phyloP scores from a whole-genome alignment of 148 eudicot genomes.

The Cornus florida region DNA sequence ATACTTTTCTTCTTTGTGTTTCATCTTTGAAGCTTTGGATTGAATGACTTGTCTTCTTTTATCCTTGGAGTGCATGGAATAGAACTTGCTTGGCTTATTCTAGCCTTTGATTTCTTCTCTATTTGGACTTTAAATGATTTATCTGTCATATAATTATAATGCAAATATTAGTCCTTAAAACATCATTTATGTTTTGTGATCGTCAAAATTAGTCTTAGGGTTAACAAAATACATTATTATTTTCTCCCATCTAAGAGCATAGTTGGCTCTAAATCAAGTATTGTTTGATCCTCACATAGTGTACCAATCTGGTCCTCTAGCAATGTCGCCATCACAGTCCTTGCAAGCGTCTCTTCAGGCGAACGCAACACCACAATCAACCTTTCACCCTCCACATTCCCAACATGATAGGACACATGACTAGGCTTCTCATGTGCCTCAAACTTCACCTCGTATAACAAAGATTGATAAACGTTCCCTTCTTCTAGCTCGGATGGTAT shows the following conservation, averaged over 20 bases:
- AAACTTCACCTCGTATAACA: conserved; percentile 48
- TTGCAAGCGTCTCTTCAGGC: neutral
- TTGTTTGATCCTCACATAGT: neutral
- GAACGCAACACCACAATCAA: conserved; percentile 23
- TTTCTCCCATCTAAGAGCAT: neutral
- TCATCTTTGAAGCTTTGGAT: no score
- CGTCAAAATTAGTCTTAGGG: no score
- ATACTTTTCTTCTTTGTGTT: no score
- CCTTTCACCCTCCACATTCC: conserved; percentile 52
- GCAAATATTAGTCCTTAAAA: no score
- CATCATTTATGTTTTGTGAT: no score
- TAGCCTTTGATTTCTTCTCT: no score
- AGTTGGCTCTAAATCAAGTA: neutral
- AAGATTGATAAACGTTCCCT: conserved; percentile 12
- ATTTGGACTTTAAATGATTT: no score
- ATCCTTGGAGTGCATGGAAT: no score
- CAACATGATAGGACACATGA: conserved; percentile 55
- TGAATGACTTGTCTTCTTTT: no score
- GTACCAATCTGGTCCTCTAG: neutral
- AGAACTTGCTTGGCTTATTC: no score
- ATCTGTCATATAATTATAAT: no score
- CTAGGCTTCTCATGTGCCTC: conserved; percentile 45
- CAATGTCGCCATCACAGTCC: neutral
- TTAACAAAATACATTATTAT: no score
- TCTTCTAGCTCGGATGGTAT: neutral